These are phyloP conservation scores for Pestalotiopsis sp. DNA, from an alignment of 2,329 filamentous ascomycete genomes.

Conservation along the genomic window DNA sequence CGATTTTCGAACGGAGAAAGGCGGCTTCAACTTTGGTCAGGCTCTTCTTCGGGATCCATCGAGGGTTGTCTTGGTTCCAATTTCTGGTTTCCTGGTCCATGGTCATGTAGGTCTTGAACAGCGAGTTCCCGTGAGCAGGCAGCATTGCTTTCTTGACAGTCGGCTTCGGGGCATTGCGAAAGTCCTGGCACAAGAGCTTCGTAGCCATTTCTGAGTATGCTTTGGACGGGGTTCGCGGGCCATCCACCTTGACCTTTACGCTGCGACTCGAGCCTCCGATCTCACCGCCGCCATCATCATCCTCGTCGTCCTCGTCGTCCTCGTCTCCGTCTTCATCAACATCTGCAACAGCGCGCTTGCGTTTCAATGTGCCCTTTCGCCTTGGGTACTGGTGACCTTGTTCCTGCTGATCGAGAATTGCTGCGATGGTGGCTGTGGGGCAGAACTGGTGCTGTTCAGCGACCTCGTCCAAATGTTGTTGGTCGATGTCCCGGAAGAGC, in stretches of 20 bases:
- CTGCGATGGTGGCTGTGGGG: conserved; percentile 32
- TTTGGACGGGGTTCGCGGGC: background rate
- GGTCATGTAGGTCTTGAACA: conserved; percentile 37
- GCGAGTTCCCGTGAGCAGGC: conserved; percentile 22
- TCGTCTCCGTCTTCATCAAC: conserved; percentile 8
- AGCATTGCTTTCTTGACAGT: conserved; percentile 27
- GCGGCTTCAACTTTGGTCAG: conserved; percentile 17
- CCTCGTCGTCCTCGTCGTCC: conserved; percentile 15
- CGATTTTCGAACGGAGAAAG: conserved; percentile 20
- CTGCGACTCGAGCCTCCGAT: conserved; percentile 10
- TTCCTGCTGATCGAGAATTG: conserved; percentile 43
- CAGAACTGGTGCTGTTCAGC: conserved; percentile 28
- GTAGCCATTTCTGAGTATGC: conserved; percentile 22
- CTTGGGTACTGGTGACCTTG: conserved; percentile 39
- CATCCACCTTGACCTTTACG: conserved; percentile 20
- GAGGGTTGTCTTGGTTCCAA: conserved; percentile 15
- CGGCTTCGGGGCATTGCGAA: conserved; percentile 29
- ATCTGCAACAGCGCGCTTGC: conserved; percentile 38
- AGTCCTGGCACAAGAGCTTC: conserved; percentile 35
- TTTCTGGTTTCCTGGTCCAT: conserved; percentile 30
- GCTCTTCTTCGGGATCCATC: conserved; percentile 32
- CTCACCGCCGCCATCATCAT: conserved; percentile 16
- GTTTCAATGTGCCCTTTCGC: conserved; percentile 33
- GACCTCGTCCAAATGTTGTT: conserved; percentile 34
- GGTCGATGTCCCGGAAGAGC: conserved; percentile 50